Evolutionary conservation across 768 basidiomycete species (phyloP).

Genomic region (Phylloporus sp.): DNA sequence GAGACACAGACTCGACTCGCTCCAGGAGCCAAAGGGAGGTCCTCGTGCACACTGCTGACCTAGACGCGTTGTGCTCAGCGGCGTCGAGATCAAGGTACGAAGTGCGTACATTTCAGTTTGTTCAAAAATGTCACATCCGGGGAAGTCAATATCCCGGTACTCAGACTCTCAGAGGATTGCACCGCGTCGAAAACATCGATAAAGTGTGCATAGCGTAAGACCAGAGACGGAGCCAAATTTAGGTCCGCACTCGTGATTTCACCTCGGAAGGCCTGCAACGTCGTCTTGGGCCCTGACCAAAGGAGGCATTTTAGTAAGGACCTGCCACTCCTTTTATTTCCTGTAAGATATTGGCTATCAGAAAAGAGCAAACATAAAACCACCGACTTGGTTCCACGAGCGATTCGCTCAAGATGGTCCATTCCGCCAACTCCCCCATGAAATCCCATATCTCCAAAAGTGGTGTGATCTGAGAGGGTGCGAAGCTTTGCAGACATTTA

Average conservation of each 20-base stretch:
- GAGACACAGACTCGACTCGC: conserved; percentile 7
- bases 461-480: neutral
- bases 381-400: conserved; percentile 8
- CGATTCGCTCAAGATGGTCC: conserved; percentile 8
- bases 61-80: neutral
- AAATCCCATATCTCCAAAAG: conserved; percentile 10
- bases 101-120: conserved; percentile 7
- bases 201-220: conserved; percentile 10
- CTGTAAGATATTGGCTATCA: neutral
- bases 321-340: neutral
- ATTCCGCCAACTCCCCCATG: conserved; percentile 7
- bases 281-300: conserved; percentile 11
- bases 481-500: conserved; percentile 8
- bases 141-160: neutral
- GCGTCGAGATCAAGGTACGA: neutral
- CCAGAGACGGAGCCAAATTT: conserved; percentile 8
- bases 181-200: neutral
- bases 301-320: conserved; percentile 9
- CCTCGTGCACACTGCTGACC: conserved; percentile 3
- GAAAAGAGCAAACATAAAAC: neutral
- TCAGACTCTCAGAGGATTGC: neutral
- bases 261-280: conserved; percentile 11
- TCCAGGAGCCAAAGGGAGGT: conserved; percentile 4
- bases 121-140: neutral
- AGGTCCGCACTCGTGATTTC: conserved; percentile 4